phyloP scores from a whole-genome alignment of 805 yeast species.

The Metschnikowia baotianmanensis region DNA sequence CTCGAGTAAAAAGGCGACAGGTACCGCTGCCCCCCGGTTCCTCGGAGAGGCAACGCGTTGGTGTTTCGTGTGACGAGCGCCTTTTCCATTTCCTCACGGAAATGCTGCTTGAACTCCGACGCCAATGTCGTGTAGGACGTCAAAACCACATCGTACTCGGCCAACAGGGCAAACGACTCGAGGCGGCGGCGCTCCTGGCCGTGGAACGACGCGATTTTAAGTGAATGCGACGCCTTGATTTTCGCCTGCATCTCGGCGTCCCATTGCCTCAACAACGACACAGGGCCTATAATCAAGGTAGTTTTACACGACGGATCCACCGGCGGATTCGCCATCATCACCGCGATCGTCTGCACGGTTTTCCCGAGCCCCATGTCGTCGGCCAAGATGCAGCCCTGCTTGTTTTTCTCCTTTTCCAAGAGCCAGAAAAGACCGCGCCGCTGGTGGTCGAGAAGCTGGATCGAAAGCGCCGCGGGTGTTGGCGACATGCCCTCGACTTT shows the following conservation, averaged over 20 bases:
- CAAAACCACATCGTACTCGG: slow-evolving; percentile 67
- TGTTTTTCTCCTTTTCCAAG: slow-evolving; percentile 59
- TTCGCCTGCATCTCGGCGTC: slow-evolving; percentile 67
- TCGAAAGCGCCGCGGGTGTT: slow-evolving; percentile 67
- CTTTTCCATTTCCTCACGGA: slow-evolving; percentile 27
- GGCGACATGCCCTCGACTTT: slow-evolving; percentile 43
- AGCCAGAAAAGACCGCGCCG: slow-evolving; percentile 84
- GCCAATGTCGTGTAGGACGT: slow-evolving; percentile 80
- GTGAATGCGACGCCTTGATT: slow-evolving; percentile 43
- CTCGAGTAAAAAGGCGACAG: slow-evolving; percentile 60
- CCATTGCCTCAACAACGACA: slow-evolving; percentile 86
- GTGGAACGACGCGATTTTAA: slow-evolving; percentile 63
- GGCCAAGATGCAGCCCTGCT: slow-evolving; percentile 68
- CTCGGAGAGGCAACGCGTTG: slow-evolving; percentile 33
- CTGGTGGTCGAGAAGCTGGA: slow-evolving; percentile 69
- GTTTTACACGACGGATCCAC: slow-evolving; percentile 40
- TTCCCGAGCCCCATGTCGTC: slow-evolving; percentile 87
- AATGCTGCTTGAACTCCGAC: slow-evolving; percentile 72
- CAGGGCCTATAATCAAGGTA: slow-evolving; percentile 86
- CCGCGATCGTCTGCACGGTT: slow-evolving; percentile 64
- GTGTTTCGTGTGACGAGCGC: slow-evolving; percentile 23
- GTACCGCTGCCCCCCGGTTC: slow-evolving; percentile 46
- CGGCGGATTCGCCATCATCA: slow-evolving; percentile 49
- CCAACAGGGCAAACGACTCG: slow-evolving; percentile 44
- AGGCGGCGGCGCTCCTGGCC: slow-evolving; percentile 40